A percentile compares a stretch with the other conserved stretches of the same genome.
Conservation (phyloP, 768 basidiomycete species). For the Tylopilus felleus region DNA sequence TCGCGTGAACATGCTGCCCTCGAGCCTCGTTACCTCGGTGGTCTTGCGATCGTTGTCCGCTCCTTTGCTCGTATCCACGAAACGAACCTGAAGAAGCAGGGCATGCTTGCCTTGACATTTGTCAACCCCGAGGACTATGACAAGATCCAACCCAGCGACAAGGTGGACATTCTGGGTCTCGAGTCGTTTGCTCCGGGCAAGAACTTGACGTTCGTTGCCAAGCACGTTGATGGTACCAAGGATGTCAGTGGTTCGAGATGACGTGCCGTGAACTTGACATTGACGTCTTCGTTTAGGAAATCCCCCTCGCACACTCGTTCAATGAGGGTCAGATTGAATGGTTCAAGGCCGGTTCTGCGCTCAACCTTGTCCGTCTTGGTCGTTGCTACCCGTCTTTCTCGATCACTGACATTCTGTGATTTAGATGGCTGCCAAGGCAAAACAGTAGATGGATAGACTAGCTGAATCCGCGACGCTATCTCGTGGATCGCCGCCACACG, state of each 20-base stretch:
- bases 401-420: background rate
- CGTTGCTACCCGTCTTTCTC: background rate
- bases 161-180: conserved; percentile 85
- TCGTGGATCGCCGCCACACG: background rate
- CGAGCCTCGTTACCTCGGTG: conserved; percentile 93
- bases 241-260: conserved; percentile 43
- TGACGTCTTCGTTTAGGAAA: conserved; percentile 43
- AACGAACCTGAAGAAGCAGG: conserved; percentile 99
- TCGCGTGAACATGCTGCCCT: conserved; percentile 98
- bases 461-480: background rate
- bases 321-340: conserved; percentile 97
- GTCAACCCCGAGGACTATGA: conserved; percentile 92
- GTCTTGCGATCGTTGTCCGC: conserved; percentile 92
- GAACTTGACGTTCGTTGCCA: conserved; percentile 77
- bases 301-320: conserved; percentile 87
- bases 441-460: conserved; percentile 32
- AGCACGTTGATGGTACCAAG: conserved; percentile 77
- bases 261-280: background rate
- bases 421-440: conserved; percentile 70
- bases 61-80: conserved; percentile 98
- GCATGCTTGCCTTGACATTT: conserved; percentile 96
- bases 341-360: conserved; percentile 97
- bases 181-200: conserved; percentile 89
- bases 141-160: conserved; percentile 83
- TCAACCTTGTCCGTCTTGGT: conserved; percentile 67